Base-by-base conservation (phyloP, 2,329 filamentous ascomycete genomes). In the Chaetomiaceae sp. region DNA sequence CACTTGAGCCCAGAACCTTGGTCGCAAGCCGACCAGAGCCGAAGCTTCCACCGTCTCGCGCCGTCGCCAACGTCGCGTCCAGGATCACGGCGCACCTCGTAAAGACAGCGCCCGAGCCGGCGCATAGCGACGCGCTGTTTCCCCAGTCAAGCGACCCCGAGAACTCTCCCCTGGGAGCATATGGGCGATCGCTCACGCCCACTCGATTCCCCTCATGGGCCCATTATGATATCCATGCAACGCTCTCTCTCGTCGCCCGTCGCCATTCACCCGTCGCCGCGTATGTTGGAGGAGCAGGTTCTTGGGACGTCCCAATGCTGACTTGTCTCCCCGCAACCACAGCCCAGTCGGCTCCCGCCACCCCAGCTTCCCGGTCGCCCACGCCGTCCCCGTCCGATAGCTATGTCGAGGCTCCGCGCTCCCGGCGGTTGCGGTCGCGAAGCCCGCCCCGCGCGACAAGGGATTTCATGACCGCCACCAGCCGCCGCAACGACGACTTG, bases 171-270 rank as follows among this genome's bases (percentile, higher is more conserved):
- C 58, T 63, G 57, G 59, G 59, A 57, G 62, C 63, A 61, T 59
- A 57, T 60, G 61, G 64, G 61, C 56, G 59, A 64, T 59, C 62
- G 55, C 61, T 58, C 46, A 47, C 54, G 56, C 52, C 63, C 42
- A 29, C 59, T 58, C 53, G 53, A 55, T 17, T 51, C 61, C 59
- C 65, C 68, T 65, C 65, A 77, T 76, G 74, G 72, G 69, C 69
- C 70, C 75, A 78, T 68, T 70, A 82, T 82, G 77, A 78, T 80
- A 68, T 78, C 79, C 70, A 81, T 82, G 79, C 78, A 83, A 71
- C 78, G 78, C 64, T 82, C 80, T 59, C 73, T 79, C 59, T 84
- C 83, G 61, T 84, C 82, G 69, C 79, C 81, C 63, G 80, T 81
- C 70, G 77, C 77, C 71, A 74, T 77, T 61, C 75, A 77, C 65